phyloP scores from a whole-genome alignment of 2,329 filamentous ascomycete species.

The Penicillium brevicompactum region DNA sequence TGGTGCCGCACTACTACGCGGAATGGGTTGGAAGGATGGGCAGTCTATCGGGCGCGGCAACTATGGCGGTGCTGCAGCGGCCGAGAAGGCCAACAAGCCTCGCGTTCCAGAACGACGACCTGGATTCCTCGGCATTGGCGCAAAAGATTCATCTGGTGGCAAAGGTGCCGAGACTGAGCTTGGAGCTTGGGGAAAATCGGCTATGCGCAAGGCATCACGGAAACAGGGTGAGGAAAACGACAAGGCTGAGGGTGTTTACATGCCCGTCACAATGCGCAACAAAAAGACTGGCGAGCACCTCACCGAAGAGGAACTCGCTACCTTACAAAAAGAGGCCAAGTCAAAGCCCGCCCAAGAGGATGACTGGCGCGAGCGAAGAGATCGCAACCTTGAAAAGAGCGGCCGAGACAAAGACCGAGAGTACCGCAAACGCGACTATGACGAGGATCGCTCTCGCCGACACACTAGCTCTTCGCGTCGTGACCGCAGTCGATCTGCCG shows the following conservation, averaged over 20 bases:
- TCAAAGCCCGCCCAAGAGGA: conserved; percentile 44
- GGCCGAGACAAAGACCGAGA: conserved; percentile 39
- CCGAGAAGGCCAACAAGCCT: conserved; percentile 58
- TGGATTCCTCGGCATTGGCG: conserved; percentile 83
- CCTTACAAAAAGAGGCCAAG: conserved; percentile 53
- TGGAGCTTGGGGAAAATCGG: conserved; percentile 74
- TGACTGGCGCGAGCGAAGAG: conserved; percentile 49
- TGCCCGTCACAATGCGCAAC: conserved; percentile 63
- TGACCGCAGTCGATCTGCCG: conserved; percentile 39
- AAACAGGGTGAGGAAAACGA: conserved; percentile 55
- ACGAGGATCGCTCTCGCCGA: conserved; percentile 39
- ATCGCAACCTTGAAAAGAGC: conserved; percentile 46
- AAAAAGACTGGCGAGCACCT: conserved; percentile 64
- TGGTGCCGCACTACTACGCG: conserved; percentile 82
- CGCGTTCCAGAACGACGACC: conserved; percentile 70
- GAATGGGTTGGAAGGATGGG: conserved; percentile 90
- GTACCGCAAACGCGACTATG: conserved; percentile 37
- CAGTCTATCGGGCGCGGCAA: conserved; percentile 60
- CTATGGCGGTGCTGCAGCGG: conserved; percentile 43
- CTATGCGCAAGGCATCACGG: conserved; percentile 58
- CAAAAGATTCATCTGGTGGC: conserved; percentile 69
- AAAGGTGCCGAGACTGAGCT: conserved; percentile 66
- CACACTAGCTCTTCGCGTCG: conserved; percentile 42
- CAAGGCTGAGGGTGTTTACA: conserved; percentile 55
- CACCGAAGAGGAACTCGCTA: conserved; percentile 63